These are phyloP conservation scores for Fragilaria crotonensis DNA, from an alignment of 108 stramenopile species.

Conservation along the genomic window DNA sequence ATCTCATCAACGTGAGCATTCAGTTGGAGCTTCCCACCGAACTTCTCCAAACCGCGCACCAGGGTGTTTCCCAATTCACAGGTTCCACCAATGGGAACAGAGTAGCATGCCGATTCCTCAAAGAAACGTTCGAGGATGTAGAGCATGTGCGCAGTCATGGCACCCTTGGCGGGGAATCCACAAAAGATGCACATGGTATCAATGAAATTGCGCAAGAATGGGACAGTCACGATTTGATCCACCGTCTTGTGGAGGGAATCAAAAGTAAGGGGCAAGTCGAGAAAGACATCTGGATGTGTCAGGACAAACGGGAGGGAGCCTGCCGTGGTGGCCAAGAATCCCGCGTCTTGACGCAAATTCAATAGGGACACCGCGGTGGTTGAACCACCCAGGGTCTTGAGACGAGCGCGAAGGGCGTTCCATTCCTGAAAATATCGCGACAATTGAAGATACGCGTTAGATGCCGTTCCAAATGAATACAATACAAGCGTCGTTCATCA, in stretches of 20 bases:
- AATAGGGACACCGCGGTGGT: slow-evolving; percentile 79
- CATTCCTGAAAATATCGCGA: slow-evolving; percentile 46
- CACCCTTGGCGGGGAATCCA: slow-evolving; percentile 92
- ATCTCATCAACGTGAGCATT: slow-evolving; percentile 91
- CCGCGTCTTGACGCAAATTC: slow-evolving; percentile 80
- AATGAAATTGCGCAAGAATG: slow-evolving; percentile 87
- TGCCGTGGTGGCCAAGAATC: slow-evolving; percentile 86
- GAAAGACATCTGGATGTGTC: slow-evolving; percentile 84
- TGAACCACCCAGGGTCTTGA: slow-evolving; percentile 80
- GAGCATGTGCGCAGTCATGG: slow-evolving; percentile 87
- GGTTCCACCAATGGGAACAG: slow-evolving; percentile 86
- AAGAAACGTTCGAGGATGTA: slow-evolving; percentile 90
- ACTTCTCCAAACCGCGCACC: slow-evolving; percentile 74
- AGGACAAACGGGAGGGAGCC: slow-evolving; percentile 79
- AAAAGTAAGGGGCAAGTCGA: slow-evolving; percentile 80
- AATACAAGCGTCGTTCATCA: not conserved
- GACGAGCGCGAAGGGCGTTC: slow-evolving; percentile 65
- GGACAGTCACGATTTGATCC: slow-evolving; percentile 84
- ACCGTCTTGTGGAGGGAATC: slow-evolving; percentile 85
- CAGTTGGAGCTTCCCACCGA: slow-evolving; percentile 77
- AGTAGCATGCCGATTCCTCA: slow-evolving; percentile 76
- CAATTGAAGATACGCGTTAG: not conserved
- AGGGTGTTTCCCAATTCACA: slow-evolving; percentile 74
- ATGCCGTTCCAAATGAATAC: not conserved
- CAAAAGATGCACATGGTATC: slow-evolving; percentile 93